phyloP scores from a whole-genome alignment of 2,329 filamentous ascomycete species.

The Neonectria faginata region DNA sequence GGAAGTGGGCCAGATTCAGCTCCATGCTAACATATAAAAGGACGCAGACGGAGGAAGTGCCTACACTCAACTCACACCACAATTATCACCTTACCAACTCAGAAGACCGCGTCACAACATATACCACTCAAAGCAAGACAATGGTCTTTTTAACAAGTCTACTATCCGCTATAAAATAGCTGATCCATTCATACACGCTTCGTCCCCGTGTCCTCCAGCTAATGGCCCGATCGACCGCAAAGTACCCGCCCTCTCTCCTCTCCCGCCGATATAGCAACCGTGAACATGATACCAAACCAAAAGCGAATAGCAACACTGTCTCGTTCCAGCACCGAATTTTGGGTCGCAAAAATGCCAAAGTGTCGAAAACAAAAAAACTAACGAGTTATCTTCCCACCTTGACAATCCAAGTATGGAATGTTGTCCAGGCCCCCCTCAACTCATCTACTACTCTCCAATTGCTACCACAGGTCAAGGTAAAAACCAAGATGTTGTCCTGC shows the following conservation, averaged over 20 bases:
- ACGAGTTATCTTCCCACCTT: neutral
- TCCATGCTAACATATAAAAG: neutral
- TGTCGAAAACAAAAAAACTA: too few relatives aligned
- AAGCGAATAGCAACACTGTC: neutral
- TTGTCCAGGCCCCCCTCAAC: neutral
- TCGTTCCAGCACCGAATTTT: neutral
- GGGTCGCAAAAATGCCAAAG: neutral
- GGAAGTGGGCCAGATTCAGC: too few relatives aligned
- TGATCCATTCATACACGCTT: neutral
- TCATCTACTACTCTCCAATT: neutral
- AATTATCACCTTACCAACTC: neutral
- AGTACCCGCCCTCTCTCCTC: neutral
- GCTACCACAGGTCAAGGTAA: neutral
- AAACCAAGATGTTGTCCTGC: neutral
- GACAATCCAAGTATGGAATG: neutral
- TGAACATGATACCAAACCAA: conserved; percentile 1
- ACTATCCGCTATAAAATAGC: conserved; percentile 1
- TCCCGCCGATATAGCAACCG: neutral
- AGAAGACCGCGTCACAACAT: too few relatives aligned
- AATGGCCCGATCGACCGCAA: neutral
- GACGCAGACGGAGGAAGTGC: neutral
- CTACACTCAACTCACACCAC: neutral
- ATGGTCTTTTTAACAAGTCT: neutral
- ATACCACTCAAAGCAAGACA: neutral
- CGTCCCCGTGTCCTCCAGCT: neutral